phyloP scores from a whole-genome alignment of 192 early-diverging fungal species.

The Bifiguratus adelaidae region DNA sequence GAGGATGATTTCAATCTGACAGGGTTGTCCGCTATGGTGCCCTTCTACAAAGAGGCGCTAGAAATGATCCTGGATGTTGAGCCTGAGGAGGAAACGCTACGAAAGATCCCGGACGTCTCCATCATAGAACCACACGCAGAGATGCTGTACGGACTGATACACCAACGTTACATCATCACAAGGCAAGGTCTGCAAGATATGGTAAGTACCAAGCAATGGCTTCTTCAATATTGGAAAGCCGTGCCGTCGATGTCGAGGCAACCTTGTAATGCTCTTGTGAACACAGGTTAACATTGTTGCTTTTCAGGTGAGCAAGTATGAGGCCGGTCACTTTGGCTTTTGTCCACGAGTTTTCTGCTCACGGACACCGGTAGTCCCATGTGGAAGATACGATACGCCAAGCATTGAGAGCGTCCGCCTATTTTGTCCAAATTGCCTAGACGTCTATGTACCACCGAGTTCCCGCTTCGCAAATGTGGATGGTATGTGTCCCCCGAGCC shows the following conservation, averaged over 20 bases:
- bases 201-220: constrained; percentile 40
- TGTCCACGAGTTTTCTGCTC: constrained; percentile 68
- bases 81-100: constrained; percentile 38
- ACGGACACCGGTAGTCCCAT: constrained; percentile 49
- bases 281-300: too few species aligned
- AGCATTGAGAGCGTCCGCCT: constrained; percentile 60
- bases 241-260: too few species aligned
- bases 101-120: constrained; percentile 56
- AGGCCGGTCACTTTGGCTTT: constrained; percentile 62
- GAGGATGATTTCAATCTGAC: constrained; percentile 97
- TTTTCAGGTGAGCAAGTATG: constrained; percentile 63
- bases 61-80: constrained; percentile 93
- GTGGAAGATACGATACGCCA: constrained; percentile 58
- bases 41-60: constrained; percentile 83
- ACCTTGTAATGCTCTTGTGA: too few species aligned
- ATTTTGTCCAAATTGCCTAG: constrained; percentile 72
- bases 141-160: constrained; percentile 88
- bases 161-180: constrained; percentile 87
- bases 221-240: too few species aligned
- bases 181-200: constrained; percentile 77
- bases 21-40: constrained; percentile 73
- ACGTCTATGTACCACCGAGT: constrained; percentile 67
- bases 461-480: constrained; percentile 57
- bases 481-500: constrained; percentile 35
- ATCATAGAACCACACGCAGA: constrained; percentile 80